Base-by-base conservation (phyloP, 2,329 filamentous ascomycete species). In the Pseudogymnoascus sp. region DNA sequence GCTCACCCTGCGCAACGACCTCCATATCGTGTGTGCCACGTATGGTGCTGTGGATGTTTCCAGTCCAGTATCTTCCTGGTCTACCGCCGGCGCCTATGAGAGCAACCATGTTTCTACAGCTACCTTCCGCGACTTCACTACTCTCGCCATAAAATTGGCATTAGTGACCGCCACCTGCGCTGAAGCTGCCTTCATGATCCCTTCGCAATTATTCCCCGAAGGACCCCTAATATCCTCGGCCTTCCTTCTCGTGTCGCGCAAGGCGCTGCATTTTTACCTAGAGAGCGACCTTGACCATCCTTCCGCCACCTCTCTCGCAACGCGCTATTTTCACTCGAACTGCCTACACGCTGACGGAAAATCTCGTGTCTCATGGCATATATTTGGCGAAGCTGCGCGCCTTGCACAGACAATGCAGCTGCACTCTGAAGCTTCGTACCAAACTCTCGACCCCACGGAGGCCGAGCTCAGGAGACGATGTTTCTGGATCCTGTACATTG, bases 281-380 rank as follows among this genome's bases (percentile, higher is more conserved):
- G 77, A 79, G 33, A 71, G 72, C 0, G 78, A 80, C 33, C 68
- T 80, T 0, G 76, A 79, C 55, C 72, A 69, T 9, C 78, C 78
- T 0, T 75, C 73, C 59, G 76, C 76, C 1, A 77, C 74, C 55
- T 80, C 78, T 3, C 72, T 79, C 25, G 71, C 74, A 2, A 77
- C 79, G 16, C 74, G 78, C 3, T 78, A 79, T 60, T 77, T 79
- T 23, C 78, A 80, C 60, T 79, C 78, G 12, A 79, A 78, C 61
- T 78, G 77, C 43, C 66, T 79, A 2, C 78, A 79, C 55, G 76
- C 76, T 1, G 70, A 75, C 0, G 78, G 77, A 0, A 78, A 76
- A 41, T 76, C 76, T 3, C 73, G 75, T 25, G 73, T 76, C 18
- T 79, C 77, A 4, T 79, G 77, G 76, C 76, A 78, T 58, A 76